These are phyloP conservation scores for Podila horticola DNA, from an alignment of 192 early-diverging fungal genomes.

Conservation along the genomic window DNA sequence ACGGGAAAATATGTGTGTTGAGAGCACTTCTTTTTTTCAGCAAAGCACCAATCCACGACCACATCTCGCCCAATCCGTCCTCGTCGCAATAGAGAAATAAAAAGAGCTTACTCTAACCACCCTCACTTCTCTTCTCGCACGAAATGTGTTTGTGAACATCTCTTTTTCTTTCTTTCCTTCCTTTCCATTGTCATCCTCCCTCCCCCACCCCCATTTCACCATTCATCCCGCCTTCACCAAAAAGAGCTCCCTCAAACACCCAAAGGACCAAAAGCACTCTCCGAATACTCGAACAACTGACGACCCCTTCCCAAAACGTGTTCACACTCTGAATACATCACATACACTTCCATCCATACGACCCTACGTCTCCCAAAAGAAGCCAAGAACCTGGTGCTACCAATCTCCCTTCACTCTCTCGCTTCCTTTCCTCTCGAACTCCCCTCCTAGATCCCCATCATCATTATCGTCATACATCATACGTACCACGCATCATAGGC, in stretches of 20 bases:
- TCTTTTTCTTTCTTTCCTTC: background rate
- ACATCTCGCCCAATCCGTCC: background rate
- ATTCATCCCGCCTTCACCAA: no score
- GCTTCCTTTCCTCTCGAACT: background rate
- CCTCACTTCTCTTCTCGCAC: background rate
- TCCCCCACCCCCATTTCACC: background rate
- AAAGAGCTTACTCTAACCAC: no score
- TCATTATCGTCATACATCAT: background rate
- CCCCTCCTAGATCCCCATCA: background rate
- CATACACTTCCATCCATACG: background rate
- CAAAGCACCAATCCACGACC: background rate
- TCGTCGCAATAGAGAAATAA: background rate
- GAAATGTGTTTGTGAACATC: no score
- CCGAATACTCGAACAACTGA: background rate
- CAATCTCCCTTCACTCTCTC: no score
- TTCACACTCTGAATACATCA: background rate
- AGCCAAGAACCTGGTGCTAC: background rate
- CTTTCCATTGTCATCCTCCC: background rate
- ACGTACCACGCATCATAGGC: background rate
- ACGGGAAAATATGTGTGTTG: background rate
- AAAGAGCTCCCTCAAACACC: no score
- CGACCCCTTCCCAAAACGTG: constrained; percentile 2
- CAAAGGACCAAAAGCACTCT: no score
- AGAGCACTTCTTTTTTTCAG: background rate
- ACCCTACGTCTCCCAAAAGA: no score